Base-by-base conservation (phyloP, 1,284 basidiomycete species). In the Pholiota adiposa region DNA sequence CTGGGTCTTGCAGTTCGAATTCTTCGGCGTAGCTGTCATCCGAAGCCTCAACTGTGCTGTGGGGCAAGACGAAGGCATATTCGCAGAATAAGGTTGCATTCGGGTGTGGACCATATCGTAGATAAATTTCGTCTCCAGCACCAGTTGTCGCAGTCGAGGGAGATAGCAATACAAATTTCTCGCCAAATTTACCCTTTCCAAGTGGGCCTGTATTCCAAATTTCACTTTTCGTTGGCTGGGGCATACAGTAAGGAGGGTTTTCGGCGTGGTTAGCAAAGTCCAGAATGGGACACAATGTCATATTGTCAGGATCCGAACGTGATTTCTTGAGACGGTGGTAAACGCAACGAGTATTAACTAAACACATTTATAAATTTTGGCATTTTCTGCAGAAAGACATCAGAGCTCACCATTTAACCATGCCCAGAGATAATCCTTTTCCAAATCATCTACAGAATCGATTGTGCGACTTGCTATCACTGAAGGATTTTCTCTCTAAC, bases 331-430 rank as follows among this genome's bases (percentile, higher is more conserved):
- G 73, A 44, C 86, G 86, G 67, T 92, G 83, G 70, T 91, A 93
- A 21, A 96, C 84, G 68, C 90, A 93, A 58, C 94, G 85, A 5
- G 94, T 96, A 71, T 96, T 96, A 61, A 96, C 93, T 95, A 40
- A 36, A 64, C 60, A 34, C 36, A 27, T 53, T 14, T 11, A 40
- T 34, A 34, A 4, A 12, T 50, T 31, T 34, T 56, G n/a, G 36
- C 53, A 60, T 52, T 62, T 65, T 27, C 57, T 55, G 43, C 34
- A 62, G 48, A 40, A 54, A 52, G 53, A 62, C 78, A 51, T 59
- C 12, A 16, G 19, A 2, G 40, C 54, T 38, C 16, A 87, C 93
- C 92, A 70, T 88, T 94, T 19, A 96, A 80, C 94, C 94, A 96
- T 8, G 85, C 92, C 93, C 94, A 96, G 7, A 92, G 72, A 63